Conservation (phyloP, 108 stramenopile genomes). For the Epipyxis sp. region DNA sequence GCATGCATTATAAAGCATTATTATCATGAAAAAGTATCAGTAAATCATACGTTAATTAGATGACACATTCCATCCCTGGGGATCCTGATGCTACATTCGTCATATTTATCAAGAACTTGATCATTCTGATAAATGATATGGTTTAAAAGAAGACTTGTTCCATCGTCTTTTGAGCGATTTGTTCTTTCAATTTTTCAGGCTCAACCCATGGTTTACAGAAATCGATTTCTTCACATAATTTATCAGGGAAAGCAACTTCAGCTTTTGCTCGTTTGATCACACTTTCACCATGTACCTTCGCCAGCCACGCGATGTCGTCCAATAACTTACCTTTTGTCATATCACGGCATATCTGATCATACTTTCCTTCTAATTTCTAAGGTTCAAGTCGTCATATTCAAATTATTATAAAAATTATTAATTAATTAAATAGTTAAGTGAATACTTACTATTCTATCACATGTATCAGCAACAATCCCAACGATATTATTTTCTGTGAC, state of each 20-base stretch:
- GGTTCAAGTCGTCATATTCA: neutral
- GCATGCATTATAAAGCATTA: no score
- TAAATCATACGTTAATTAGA: no score
- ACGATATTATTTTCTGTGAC: conserved; percentile 5
- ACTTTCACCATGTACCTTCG: conserved; percentile 16
- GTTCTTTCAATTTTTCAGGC: conserved; percentile 5
- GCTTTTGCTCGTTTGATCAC: neutral
- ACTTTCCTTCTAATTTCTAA: neutral
- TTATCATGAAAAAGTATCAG: no score
- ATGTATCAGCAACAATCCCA: neutral
- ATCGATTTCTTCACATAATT: conserved; percentile 16
- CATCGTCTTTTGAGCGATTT: neutral
- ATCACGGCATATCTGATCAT: neutral
- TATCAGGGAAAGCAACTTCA: neutral
- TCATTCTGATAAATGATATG: no score
- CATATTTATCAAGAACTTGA: no score
- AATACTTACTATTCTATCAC: conserved; percentile 4
- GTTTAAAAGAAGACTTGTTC: conserved; percentile 22
- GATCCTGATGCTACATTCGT: no score
- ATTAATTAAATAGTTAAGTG: neutral
- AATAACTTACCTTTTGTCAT: conserved; percentile 9
- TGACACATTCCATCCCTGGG: no score
- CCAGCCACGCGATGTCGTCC: conserved; percentile 11
- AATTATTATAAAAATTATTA: neutral
- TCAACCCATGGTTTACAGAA: conserved; percentile 21